Evolutionary conservation across 1,139 yeast genomes (phyloP).

Genomic region (Magnusiomyces ingens): DNA sequence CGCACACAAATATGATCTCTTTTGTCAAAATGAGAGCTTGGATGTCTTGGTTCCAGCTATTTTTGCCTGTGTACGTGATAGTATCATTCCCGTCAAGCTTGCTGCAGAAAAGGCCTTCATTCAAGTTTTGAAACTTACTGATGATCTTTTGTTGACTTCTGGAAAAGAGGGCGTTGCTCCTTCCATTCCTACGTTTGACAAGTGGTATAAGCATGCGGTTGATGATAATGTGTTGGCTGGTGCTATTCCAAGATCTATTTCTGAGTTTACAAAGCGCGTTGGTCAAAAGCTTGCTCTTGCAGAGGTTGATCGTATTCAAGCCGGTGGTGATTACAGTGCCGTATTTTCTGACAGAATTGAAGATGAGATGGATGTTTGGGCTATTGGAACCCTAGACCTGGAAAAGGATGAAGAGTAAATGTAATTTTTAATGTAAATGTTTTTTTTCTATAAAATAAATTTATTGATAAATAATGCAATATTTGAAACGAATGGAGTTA

Average conservation of each 20-base stretch:
- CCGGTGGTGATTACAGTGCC: slow-evolving; percentile 87
- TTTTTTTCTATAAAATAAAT: background rate
- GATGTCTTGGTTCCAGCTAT: slow-evolving; percentile 63
- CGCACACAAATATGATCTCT: slow-evolving; percentile 46
- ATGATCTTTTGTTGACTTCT: slow-evolving; percentile 36
- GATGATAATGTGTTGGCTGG: slow-evolving; percentile 17
- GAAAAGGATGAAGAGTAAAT: slow-evolving; percentile 11
- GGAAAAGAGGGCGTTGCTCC: slow-evolving; percentile 36
- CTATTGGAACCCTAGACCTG: slow-evolving; percentile 64
- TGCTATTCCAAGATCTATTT: slow-evolving; percentile 61
- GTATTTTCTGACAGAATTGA: slow-evolving; percentile 80
- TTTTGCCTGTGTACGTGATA: slow-evolving; percentile 78
- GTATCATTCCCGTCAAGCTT: slow-evolving; percentile 79
- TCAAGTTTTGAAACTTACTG: slow-evolving; percentile 64
- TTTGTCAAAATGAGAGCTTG: slow-evolving; percentile 44
- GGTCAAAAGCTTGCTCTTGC: slow-evolving; percentile 75
- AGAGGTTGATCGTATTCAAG: slow-evolving; percentile 78
- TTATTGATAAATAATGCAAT: background rate
- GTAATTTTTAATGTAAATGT: background rate
- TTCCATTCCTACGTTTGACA: slow-evolving; percentile 38
- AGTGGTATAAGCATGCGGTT: slow-evolving; percentile 44
- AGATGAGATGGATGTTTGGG: slow-evolving; percentile 84
- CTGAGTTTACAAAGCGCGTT: slow-evolving; percentile 85
- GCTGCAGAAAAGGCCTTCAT: slow-evolving; percentile 92
- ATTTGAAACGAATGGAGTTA: background rate